phyloP scores from a whole-genome alignment of 164 flowering plant species.

The Vitis labrusca region DNA sequence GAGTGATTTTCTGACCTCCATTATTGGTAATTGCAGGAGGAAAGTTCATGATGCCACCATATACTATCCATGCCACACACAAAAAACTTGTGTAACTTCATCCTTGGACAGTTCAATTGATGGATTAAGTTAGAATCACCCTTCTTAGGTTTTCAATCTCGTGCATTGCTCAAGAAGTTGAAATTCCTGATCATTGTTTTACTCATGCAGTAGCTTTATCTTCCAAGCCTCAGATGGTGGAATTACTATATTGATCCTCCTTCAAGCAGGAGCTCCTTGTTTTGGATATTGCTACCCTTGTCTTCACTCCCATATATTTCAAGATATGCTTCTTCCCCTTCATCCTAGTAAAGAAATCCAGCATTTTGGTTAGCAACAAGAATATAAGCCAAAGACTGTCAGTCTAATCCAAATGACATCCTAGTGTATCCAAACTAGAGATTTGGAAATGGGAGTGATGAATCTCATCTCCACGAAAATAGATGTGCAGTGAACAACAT shows the following conservation, averaged over 20 bases:
- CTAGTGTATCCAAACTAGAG: too few species aligned
- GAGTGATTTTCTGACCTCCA: too few species aligned
- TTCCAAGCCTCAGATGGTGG: neutral
- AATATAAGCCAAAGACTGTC: neutral
- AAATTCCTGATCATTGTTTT: neutral
- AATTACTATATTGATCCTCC: neutral
- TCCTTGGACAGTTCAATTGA: too few species aligned
- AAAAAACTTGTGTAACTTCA: too few species aligned
- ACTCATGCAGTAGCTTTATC: neutral
- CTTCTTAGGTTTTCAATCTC: neutral
- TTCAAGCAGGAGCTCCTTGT: neutral
- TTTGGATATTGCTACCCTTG: conserved; percentile 16
- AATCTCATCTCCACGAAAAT: too few species aligned
- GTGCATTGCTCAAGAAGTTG: neutral
- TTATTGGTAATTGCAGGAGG: too few species aligned
- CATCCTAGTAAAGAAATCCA: conserved; percentile 29
- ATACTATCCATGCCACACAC: neutral
- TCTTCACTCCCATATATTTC: conserved; percentile 30
- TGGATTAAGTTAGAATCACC: too few species aligned
- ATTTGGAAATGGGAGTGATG: too few species aligned
- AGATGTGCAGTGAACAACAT: too few species aligned
- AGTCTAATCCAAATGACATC: neutral
- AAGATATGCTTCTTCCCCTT: conserved; percentile 55
- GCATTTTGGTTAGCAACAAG: neutral
- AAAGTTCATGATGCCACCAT: neutral